Evolutionary conservation across 2,329 filamentous ascomycete genomes (phyloP).

Genomic region (Cladosporium sp.): DNA sequence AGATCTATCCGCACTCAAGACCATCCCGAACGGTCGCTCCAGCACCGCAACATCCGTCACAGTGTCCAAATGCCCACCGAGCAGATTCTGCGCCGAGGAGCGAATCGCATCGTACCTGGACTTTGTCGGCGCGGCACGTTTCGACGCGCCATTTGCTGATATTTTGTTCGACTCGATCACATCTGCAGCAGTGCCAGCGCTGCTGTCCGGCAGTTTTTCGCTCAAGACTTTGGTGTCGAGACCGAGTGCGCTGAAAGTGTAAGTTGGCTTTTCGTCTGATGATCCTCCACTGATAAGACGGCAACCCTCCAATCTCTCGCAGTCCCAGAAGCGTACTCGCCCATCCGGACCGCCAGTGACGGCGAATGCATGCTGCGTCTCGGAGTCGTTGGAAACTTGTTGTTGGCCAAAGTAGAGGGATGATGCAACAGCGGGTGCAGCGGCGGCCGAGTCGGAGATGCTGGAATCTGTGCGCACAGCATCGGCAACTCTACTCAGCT

Average conservation of each 20-base stretch:
- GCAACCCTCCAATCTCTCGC: slow-evolving; percentile 72
- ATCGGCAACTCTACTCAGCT: slow-evolving; percentile 80
- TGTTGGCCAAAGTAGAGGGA: slow-evolving; percentile 69
- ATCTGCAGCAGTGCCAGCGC: slow-evolving; percentile 17
- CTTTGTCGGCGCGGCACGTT: slow-evolving; percentile 33
- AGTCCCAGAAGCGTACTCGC: slow-evolving; percentile 91
- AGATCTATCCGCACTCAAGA: slow-evolving; percentile 81
- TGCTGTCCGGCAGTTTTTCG: slow-evolving; percentile 27
- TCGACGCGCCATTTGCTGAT: slow-evolving; percentile 33
- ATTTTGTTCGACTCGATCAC: slow-evolving; percentile 25
- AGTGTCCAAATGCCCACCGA: slow-evolving; percentile 82
- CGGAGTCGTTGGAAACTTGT: slow-evolving; percentile 63
- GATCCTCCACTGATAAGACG: slow-evolving; percentile 71
- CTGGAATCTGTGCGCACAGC: slow-evolving; percentile 54
- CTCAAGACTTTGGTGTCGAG: slow-evolving; percentile 39
- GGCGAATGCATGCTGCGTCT: slow-evolving; percentile 74
- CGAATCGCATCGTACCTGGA: slow-evolving; percentile 80
- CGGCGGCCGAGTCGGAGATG: slow-evolving; percentile 15
- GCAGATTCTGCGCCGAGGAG: slow-evolving; percentile 80
- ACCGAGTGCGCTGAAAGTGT: slow-evolving; percentile 45
- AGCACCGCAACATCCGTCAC: slow-evolving; percentile 85
- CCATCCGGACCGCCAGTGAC: slow-evolving; percentile 85
- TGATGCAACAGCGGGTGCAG: slow-evolving; percentile 59
- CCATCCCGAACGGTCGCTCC: slow-evolving; percentile 88
- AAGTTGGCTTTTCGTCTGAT: slow-evolving; percentile 65